Percentiles rank a stretch among this genome's conserved stretches.
Conservation (phyloP, 1,139 yeast species). For the Eremothecium sinecaudum region DNA sequence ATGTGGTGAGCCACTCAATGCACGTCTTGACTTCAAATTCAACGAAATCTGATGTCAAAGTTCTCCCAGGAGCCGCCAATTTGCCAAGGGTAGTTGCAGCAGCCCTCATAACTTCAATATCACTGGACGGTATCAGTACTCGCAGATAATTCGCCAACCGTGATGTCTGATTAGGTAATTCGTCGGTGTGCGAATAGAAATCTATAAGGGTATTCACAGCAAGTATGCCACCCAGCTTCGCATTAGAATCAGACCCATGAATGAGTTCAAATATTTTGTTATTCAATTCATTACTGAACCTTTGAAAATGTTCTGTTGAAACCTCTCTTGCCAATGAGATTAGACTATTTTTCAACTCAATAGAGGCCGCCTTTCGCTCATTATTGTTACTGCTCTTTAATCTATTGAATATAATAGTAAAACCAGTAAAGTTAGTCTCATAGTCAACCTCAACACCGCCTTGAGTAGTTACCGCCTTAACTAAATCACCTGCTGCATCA, state of each 20-base stretch:
- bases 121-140: constrained; percentile 71
- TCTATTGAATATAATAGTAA: constrained; percentile 26
- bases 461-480: constrained; percentile 14
- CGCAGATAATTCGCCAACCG: constrained; percentile 82
- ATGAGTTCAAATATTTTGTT: constrained; percentile 79
- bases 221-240: constrained; percentile 80
- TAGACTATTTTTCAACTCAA: constrained; percentile 56
- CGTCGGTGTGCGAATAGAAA: constrained; percentile 66
- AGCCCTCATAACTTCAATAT: constrained; percentile 71
- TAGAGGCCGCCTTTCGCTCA: constrained; percentile 51
- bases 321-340: constrained; percentile 65
- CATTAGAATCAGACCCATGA: constrained; percentile 61
- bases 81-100: constrained; percentile 85
- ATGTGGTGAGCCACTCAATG: constrained; percentile 76
- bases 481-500: constrained; percentile 17
- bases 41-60: constrained; percentile 83
- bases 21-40: constrained; percentile 87
- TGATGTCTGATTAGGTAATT: constrained; percentile 81
- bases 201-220: constrained; percentile 85
- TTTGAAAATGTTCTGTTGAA: constrained; percentile 67
- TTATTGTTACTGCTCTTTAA: constrained; percentile 32
- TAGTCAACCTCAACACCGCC: constrained; percentile 16
- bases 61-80: constrained; percentile 81
- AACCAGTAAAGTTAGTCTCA: constrained; percentile 23
- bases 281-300: constrained; percentile 79